A percentile compares a stretch with the other conserved stretches of the same genome.
These are phyloP conservation scores for Candida dubliniensis DNA, from an alignment of 1,139 yeast genomes.

Conservation along the genomic window DNA sequence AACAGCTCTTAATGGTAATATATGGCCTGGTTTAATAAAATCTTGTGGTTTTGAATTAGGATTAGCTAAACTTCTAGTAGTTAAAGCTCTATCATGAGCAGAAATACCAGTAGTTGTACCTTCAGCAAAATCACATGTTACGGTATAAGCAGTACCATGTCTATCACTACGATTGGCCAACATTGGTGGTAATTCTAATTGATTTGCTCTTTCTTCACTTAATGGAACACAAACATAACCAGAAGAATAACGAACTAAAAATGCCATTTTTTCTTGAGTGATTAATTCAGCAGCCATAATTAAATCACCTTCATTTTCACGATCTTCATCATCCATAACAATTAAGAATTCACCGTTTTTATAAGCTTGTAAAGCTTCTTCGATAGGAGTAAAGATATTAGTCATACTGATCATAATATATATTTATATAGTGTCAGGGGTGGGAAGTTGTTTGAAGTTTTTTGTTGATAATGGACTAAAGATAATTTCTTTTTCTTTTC, in stretches of 20 bases:
- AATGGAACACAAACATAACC: conserved; percentile 96
- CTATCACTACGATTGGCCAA: conserved; percentile 65
- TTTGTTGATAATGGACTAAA: background rate
- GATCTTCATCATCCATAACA: conserved; percentile 92
- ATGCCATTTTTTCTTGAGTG: conserved; percentile 90
- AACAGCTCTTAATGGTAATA: conserved; percentile 88
- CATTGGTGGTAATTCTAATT: conserved; percentile 80
- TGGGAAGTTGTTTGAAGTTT: background rate
- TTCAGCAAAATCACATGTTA: conserved; percentile 78
- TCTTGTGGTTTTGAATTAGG: conserved; percentile 56
- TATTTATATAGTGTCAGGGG: background rate
- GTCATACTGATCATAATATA: conserved; percentile 9
- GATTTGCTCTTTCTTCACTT: conserved; percentile 74
- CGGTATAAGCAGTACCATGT: conserved; percentile 96
- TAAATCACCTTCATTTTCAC: conserved; percentile 98
- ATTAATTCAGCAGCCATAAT: conserved; percentile 84
- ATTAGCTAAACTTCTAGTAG: conserved; percentile 72
- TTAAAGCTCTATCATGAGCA: conserved; percentile 89
- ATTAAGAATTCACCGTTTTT: conserved; percentile 85
- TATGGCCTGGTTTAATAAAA: conserved; percentile 89
- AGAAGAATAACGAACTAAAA: conserved; percentile 81
- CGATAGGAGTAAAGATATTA: conserved; percentile 15
- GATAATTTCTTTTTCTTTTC: too few relatives aligned
- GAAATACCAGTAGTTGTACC: conserved; percentile 98
- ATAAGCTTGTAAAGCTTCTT: conserved; percentile 75